phyloP scores from a whole-genome alignment of 2,329 filamentous ascomycete genomes.

The Ophidiomyces ophidiicola region DNA sequence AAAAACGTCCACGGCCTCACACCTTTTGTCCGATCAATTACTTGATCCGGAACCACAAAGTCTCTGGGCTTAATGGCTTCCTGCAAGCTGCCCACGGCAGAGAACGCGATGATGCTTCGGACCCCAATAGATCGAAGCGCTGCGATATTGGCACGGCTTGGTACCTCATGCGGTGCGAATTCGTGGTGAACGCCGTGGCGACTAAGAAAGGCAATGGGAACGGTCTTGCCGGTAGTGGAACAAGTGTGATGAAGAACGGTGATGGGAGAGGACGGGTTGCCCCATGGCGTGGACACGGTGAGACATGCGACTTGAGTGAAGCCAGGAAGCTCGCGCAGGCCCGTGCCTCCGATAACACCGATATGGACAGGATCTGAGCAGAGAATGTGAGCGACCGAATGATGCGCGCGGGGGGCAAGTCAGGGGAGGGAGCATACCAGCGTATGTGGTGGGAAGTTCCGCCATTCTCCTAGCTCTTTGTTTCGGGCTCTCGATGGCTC shows the following conservation, averaged over 20 bases:
- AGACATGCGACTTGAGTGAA: constrained; percentile 75
- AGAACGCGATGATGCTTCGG: constrained; percentile 84
- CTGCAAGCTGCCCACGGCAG: constrained; percentile 80
- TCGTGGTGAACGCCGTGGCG: constrained; percentile 85
- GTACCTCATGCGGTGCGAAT: constrained; percentile 87
- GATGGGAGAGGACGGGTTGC: constrained; percentile 62
- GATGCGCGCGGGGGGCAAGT: neutral
- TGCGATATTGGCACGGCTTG: constrained; percentile 90
- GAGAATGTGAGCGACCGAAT: neutral
- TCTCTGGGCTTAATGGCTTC: constrained; percentile 91
- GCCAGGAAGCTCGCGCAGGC: constrained; percentile 72
- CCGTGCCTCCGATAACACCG: constrained; percentile 86
- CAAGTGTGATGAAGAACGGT: constrained; percentile 78
- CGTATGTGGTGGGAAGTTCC: constrained; percentile 13
- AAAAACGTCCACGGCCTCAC: constrained; percentile 93
- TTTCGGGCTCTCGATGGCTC: constrained; percentile 4
- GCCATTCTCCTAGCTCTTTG: constrained; percentile 12
- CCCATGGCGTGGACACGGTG: constrained; percentile 76
- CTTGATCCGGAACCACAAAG: constrained; percentile 91
- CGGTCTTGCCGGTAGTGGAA: constrained; percentile 49
- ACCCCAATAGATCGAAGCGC: constrained; percentile 86
- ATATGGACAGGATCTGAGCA: constrained; percentile 54
- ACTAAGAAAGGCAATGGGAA: constrained; percentile 76
- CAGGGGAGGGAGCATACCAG: constrained; percentile 5
- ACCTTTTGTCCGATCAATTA: constrained; percentile 95